A percentile compares a stretch with the other conserved stretches of the same genome.
Conservation (phyloP, 106 monocot genomes). For the Allium fistulosum region DNA sequence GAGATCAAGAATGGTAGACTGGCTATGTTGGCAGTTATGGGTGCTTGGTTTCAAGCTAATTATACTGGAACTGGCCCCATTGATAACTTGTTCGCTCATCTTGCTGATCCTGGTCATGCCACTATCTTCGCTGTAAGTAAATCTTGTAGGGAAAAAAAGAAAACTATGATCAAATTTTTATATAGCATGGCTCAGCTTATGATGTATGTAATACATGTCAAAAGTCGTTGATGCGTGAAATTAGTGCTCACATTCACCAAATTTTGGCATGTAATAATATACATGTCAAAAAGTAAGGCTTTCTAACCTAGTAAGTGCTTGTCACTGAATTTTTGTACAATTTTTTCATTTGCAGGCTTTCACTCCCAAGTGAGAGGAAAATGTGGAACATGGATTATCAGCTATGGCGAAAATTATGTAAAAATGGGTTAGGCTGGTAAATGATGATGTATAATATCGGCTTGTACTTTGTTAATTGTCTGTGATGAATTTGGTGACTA, state of each 20-base stretch:
- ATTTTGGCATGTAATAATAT: no score
- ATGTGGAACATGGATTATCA: neutral
- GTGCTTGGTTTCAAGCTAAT: conserved; percentile 94
- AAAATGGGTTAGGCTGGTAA: neutral
- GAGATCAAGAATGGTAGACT: conserved; percentile 99
- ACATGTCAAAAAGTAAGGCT: no score
- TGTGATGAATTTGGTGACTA: neutral
- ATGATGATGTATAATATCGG: neutral
- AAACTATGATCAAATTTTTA: neutral
- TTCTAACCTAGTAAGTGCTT: no score
- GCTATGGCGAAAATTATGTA: neutral
- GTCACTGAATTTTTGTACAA: neutral
- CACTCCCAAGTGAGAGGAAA: conserved; percentile 51
- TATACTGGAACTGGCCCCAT: conserved; percentile 98
- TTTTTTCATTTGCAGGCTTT: conserved; percentile 36
- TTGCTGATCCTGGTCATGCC: conserved; percentile 95
- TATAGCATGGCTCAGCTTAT: no score
- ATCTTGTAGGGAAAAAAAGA: neutral
- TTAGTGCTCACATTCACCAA: no score
- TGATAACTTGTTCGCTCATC: conserved; percentile 95
- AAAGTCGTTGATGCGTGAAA: no score
- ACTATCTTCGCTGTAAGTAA: conserved; percentile 79
- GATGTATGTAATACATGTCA: no score
- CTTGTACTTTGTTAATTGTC: neutral
- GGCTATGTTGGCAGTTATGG: conserved; percentile 96